Conservation (phyloP, 805 yeast species). For the Lipomyces starkeyi region DNA sequence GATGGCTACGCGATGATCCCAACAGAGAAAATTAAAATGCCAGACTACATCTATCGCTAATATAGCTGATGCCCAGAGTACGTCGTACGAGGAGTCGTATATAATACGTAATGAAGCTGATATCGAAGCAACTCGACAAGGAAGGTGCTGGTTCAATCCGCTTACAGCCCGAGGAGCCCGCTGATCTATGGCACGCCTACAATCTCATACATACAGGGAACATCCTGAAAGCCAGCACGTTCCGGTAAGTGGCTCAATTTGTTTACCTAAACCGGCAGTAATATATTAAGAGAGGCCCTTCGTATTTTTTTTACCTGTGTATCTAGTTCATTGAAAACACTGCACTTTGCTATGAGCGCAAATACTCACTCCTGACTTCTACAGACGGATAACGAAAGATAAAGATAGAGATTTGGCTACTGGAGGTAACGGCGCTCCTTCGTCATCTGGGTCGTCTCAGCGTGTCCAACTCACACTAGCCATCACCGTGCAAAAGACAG, state of each 20-base stretch:
- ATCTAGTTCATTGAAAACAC: not conserved
- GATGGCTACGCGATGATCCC: not conserved
- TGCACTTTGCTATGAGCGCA: not conserved
- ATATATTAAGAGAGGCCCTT: not conserved
- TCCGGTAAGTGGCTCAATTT: conserved; percentile 61
- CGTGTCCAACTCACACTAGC: conserved; percentile 67
- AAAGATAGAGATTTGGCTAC: conserved; percentile 1
- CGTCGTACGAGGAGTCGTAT: not conserved
- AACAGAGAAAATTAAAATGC: not conserved
- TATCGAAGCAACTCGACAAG: conserved; percentile 57
- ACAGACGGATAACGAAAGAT: conserved; percentile 32
- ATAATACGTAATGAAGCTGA: conserved; percentile 59
- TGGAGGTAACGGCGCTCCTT: conserved; percentile 35
- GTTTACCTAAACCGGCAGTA: conserved; percentile 15
- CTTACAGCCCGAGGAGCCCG: conserved; percentile 82
- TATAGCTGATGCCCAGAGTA: not conserved
- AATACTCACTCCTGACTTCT: not conserved
- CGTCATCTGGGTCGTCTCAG: conserved; percentile 49
- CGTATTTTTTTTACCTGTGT: too few relatives aligned
- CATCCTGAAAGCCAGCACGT: conserved; percentile 69
- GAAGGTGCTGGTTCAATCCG: conserved; percentile 70
- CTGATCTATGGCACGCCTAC: conserved; percentile 88
- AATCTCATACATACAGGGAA: conserved; percentile 81
- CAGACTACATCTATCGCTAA: not conserved
- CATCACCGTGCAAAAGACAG: conserved; percentile 68